Evolutionary conservation across 1,139 yeast species (phyloP), one percentile per base, ranked within the genome.

Genomic region (Meyerozyma sp.): DNA sequence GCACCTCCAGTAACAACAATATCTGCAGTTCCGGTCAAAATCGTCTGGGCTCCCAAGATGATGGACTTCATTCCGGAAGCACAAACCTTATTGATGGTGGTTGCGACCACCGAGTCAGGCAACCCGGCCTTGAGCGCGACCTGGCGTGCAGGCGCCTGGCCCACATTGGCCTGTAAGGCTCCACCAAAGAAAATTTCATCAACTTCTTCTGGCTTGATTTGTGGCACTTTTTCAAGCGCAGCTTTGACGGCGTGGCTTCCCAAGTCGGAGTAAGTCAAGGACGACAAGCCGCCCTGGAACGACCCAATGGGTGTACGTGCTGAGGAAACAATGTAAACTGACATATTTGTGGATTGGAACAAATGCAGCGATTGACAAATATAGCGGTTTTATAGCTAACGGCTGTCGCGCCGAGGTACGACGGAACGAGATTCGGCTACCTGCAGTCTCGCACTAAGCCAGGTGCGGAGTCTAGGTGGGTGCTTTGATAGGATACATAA

Each of bases 101-200:
- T 80, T 47, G 96, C 95, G 41, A 89, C 84, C 44, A 88, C 81
- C 49, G 79, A 70, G 52, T 84, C 81, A 41, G 89, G 78, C 44
- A 93, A 74, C 20, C 98, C 98, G 23, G 98, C 87, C 62, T 83
- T 85, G 54, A 91, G 62, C 14, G 96, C 97, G 46, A 93, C 98
- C 71, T 93, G 98, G 68, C 98, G 85, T 38, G 98, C 98, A 40
- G 98, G 98, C 49, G 93, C 93, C 70, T 93, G 98, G 50, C 98
- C 98, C 46, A 89, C 82, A 59, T 89, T 89, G 53, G 98, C 98
- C 58, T 88, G 87, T 61, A 88, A 72, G 42, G 90, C 98, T 58
- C 90, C 89, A 59, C 98, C 98, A 63, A 90, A 91, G 57, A 87
- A 75, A 58, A 93, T 80, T 67, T 93, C 98, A 55, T 93, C 97